A percentile compares a stretch with the other conserved stretches of the same genome.
Evolutionary conservation across 371 early-diverging fungal species (phyloP).

Genomic region (Lichtheimia corymbifera): DNA sequence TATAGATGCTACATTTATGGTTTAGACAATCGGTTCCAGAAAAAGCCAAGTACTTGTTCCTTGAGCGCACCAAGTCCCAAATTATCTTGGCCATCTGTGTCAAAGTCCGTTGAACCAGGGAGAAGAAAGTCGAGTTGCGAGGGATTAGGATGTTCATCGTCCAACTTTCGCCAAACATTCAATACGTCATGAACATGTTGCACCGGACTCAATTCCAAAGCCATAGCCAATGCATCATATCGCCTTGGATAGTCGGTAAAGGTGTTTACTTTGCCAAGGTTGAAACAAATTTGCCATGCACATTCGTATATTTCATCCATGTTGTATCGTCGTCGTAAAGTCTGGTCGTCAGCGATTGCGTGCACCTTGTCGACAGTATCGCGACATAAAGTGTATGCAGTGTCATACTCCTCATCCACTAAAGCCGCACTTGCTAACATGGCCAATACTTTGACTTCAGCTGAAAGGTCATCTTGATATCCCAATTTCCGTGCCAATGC

Average conservation of each 20-base stretch:
- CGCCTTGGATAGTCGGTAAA: conserved; percentile 49
- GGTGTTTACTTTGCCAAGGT: conserved; percentile 46
- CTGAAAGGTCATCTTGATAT: conserved; percentile 45
- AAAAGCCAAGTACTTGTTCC: not conserved
- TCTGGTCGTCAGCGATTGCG: conserved; percentile 6
- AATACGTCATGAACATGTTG: conserved; percentile 59
- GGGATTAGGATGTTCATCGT: conserved; percentile 28
- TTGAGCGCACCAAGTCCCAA: not conserved
- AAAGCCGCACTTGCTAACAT: conserved; percentile 65
- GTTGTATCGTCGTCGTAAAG: conserved; percentile 9
- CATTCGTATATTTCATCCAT: conserved; percentile 50
- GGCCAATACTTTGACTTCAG: conserved; percentile 54
- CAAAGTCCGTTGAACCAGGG: not conserved
- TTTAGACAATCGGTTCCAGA: not conserved
- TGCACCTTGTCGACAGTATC: conserved; percentile 42
- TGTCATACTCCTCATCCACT: conserved; percentile 52
- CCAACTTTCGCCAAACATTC: conserved; percentile 59
- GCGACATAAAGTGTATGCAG: conserved; percentile 55
- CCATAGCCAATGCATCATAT: conserved; percentile 61
- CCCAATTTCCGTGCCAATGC: conserved; percentile 66
- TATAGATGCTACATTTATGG: not conserved
- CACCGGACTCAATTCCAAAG: conserved; percentile 59
- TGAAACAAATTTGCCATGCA: conserved; percentile 59
- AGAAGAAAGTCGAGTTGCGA: conserved; percentile 4
- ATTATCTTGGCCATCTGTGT: not conserved